These are phyloP conservation scores for Dipodascopsis tothii DNA, from an alignment of 805 yeast genomes.

Conservation along the genomic window DNA sequence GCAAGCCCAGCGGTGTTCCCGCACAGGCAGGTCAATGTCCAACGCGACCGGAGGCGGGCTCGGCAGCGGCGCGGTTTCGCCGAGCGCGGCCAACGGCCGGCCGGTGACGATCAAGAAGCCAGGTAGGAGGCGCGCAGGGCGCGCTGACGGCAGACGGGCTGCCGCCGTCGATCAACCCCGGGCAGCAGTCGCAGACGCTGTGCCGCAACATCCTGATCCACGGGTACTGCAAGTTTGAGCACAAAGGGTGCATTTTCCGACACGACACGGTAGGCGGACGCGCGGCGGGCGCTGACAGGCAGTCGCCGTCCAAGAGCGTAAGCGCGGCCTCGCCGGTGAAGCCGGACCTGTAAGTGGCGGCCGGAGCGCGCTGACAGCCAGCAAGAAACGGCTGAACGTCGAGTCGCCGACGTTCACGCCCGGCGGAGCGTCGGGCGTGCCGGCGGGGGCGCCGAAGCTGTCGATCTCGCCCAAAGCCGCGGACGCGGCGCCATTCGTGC, in stretches of 20 bases:
- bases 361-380: background rate
- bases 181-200: conserved; percentile 40
- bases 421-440: conserved; percentile 6
- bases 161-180: conserved; percentile 19
- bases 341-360: conserved; percentile 7
- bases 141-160: conserved; percentile 15
- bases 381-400: conserved; percentile 44
- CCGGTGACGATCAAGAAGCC: too few relatives aligned
- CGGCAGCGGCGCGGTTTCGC: background rate
- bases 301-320: background rate
- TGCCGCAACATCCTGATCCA: conserved; percentile 78
- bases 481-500: conserved; percentile 30
- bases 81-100: background rate
- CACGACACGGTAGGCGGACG: conserved; percentile 43
- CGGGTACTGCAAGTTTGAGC: conserved; percentile 81
- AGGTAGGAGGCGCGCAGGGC: too few relatives aligned
- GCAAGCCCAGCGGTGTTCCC: too few relatives aligned
- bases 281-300: too few relatives aligned
- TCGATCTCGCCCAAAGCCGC: conserved; percentile 10
- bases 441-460: conserved; percentile 9
- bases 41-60: background rate
- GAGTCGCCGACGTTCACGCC: conserved; percentile 55
- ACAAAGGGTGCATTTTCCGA: conserved; percentile 77
- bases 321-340: conserved; percentile 2
- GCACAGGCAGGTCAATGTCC: background rate